Evolutionary conservation across 495 filamentous ascomycete genomes (phyloP).

Genomic region (Podospora pseudopauciseta): DNA sequence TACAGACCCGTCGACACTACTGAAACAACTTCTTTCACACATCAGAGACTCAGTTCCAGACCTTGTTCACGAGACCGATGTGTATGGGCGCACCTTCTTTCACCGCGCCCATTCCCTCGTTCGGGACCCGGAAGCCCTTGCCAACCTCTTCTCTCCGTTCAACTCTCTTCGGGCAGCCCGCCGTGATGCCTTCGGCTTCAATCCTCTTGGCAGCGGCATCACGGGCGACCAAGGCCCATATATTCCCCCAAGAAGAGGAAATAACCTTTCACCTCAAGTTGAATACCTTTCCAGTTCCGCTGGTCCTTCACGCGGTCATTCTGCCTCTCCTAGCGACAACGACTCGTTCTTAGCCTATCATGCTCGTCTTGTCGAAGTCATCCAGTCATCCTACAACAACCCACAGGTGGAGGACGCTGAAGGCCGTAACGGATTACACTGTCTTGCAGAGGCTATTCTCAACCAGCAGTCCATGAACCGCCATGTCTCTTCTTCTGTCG

Average conservation of each 20-base stretch:
- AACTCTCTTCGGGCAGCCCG: conserved; percentile 8
- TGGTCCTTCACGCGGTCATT: not conserved
- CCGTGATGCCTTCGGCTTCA: conserved; percentile 41
- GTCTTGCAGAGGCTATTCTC: conserved; percentile 45
- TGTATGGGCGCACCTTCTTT: conserved; percentile 45
- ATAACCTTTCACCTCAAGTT: conserved; percentile 6
- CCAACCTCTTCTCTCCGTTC: conserved; percentile 17
- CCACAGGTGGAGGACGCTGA: conserved; percentile 37
- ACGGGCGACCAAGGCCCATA: conserved; percentile 3
- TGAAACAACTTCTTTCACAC: conserved; percentile 31
- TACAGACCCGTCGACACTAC: conserved; percentile 10
- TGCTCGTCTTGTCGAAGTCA: conserved; percentile 36
- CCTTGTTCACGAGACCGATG: conserved; percentile 38
- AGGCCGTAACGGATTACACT: conserved; percentile 49
- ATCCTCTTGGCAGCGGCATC: conserved; percentile 11
- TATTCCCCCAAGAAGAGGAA: conserved; percentile 18
- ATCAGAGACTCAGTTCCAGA: conserved; percentile 25
- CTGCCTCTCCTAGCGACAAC: conserved; percentile 14
- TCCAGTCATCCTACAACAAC: conserved; percentile 29
- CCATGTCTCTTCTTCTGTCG: conserved; percentile 16
- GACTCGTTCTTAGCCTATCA: conserved; percentile 28
- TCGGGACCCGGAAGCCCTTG: conserved; percentile 14
- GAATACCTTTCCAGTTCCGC: conserved; percentile 3
- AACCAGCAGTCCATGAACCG: conserved; percentile 28
- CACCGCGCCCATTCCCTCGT: conserved; percentile 35